A percentile compares a stretch with the other conserved stretches of the same genome.
These are phyloP conservation scores for Plasmodium malariae DNA, from an alignment of 169 alveolate species.

Conservation along the genomic window DNA sequence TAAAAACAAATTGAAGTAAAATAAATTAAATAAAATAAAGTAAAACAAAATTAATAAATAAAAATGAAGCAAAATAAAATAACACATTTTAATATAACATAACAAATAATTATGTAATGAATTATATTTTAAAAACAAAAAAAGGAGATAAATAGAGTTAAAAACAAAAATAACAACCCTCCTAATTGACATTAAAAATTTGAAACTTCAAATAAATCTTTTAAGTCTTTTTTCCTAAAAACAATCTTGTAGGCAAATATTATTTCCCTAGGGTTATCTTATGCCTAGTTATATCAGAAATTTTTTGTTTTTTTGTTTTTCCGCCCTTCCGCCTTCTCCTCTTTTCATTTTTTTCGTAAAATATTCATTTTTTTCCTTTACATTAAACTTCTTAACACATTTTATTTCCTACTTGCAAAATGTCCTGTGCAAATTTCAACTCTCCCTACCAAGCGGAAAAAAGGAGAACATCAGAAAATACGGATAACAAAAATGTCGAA, in stretches of 20 bases:
- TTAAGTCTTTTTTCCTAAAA: background rate
- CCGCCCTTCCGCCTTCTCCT: background rate
- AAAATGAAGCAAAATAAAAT: background rate
- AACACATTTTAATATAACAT: too few relatives aligned
- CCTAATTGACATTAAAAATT: background rate
- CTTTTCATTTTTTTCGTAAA: background rate
- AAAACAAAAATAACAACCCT: background rate
- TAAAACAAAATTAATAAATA: background rate
- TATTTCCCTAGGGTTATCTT: background rate
- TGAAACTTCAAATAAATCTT: background rate
- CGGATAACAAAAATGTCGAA: conserved; percentile 36
- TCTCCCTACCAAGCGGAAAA: conserved; percentile 82
- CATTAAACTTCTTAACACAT: conserved; percentile 3
- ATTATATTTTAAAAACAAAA: too few relatives aligned
- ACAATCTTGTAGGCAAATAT: background rate
- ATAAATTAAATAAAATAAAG: background rate
- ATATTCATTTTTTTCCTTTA: conserved; percentile 10
- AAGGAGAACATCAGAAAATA: conserved; percentile 74
- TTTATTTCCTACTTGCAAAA: background rate
- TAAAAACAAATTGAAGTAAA: conserved; percentile 6
- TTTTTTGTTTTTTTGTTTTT: background rate
- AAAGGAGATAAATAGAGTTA: background rate
- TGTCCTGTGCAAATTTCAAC: conserved; percentile 76
- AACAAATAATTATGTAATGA: too few relatives aligned
- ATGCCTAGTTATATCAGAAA: background rate